Base-by-base conservation (phyloP, 257 asterid species). In the Nicotiana benthamiana region DNA sequence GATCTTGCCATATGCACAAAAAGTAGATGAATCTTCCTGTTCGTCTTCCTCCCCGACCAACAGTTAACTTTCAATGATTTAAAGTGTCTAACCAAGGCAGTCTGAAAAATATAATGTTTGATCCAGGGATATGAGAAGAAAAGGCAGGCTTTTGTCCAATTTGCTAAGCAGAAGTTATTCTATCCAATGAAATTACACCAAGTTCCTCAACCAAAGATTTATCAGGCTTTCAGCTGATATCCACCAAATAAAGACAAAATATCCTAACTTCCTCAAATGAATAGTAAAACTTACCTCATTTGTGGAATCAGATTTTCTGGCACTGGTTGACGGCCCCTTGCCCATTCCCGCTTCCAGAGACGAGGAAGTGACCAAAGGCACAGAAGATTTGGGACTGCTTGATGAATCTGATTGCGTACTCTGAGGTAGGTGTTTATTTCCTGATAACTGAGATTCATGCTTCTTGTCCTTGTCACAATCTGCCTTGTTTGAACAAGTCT, bases 271-370 rank as follows among this genome's bases (percentile, higher is more conserved):
- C 79, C 12, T 53, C 32, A 70, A 68, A 61, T 53, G 83, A 46
- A 34, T 32, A 43, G 24, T 53, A 46, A 83, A 75, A 62, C 70
- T 27, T 79, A 93, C 98, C 97, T 93, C 98, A 64, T 83, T 75
- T 87, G 80, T 91, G 80, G 92, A 40, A 83, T 88, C 85, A 30
- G 91, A 61, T 83, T 88, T 94, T 82, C 85, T 87, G 34, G 93
- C 85, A 80, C 80, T 79, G 52, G 80, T 75, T 43, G 82, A 72
- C 72, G 78, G 81, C 28, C 82, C 79, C 68, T 52, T 87, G 81
- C 26, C 80, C 24, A 79, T 60, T 77, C 80, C 81, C 15, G 46
- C 51, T 52, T 87, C 88, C 43, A 3, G 40, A 56, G 82, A 53
- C 0, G 20, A 53, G 60, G 60, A 53, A 53, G 6, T 75, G 36